A percentile compares a stretch with the other conserved stretches of the same genome.
Conservation (phyloP, 2,329 filamentous ascomycete genomes). For the Akanthomyces uredinophilus region DNA sequence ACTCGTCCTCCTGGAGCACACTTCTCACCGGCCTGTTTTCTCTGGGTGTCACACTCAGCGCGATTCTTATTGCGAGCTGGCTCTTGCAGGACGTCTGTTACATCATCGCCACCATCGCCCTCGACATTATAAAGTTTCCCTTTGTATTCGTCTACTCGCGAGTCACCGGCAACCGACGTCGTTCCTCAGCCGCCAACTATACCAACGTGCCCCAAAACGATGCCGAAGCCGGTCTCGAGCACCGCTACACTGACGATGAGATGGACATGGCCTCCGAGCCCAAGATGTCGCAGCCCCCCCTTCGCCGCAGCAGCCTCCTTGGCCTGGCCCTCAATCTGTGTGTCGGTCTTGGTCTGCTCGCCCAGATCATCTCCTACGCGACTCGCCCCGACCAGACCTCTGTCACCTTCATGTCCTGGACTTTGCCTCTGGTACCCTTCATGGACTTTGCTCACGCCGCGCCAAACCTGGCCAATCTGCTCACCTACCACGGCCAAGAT, state of each 20-base stretch:
- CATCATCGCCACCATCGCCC: constrained; percentile 17
- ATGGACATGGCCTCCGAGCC: constrained; percentile 4
- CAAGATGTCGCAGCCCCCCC: background rate
- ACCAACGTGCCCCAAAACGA: constrained; percentile 23
- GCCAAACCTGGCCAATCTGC: constrained; percentile 22
- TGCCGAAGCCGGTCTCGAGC: constrained; percentile 16
- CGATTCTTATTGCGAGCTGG: constrained; percentile 20
- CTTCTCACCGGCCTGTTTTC: constrained; percentile 28
- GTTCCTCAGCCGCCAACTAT: constrained; percentile 16
- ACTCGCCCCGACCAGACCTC: constrained; percentile 27
- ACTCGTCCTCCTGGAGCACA: constrained; percentile 26
- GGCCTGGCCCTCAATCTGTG: constrained; percentile 15
- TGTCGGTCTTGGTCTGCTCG: constrained; percentile 17
- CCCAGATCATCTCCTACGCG: constrained; percentile 19
- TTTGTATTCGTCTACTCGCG: constrained; percentile 14
- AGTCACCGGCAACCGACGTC: background rate
- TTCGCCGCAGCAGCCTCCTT: background rate
- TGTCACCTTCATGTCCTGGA: constrained; percentile 33
- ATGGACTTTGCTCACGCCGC: constrained; percentile 28
- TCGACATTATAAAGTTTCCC: constrained; percentile 25
- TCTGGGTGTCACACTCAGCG: constrained; percentile 19
- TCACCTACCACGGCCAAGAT: constrained; percentile 19
- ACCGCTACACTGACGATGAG: constrained; percentile 14
- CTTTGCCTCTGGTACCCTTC: constrained; percentile 28
- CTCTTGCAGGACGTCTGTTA: constrained; percentile 23